Percentiles rank a stretch among this genome's conserved stretches.
Conservation (phyloP, 2,329 filamentous ascomycete species). For the Trichoderma sp. region DNA sequence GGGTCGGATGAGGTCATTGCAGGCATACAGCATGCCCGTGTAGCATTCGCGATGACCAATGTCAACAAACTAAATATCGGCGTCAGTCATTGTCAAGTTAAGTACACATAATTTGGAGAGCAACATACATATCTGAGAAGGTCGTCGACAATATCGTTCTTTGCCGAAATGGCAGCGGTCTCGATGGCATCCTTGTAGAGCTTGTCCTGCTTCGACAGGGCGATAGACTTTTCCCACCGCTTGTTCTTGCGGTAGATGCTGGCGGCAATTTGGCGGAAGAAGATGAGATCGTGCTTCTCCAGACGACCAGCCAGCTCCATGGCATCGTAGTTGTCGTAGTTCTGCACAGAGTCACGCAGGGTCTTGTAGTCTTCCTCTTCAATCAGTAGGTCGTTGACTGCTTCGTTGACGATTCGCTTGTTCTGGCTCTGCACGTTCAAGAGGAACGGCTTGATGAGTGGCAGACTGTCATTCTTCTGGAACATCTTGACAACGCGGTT, state of each 20-base stretch:
- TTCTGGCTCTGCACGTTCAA: conserved; percentile 95
- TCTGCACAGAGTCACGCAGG: conserved; percentile 92
- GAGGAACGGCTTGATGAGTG: conserved; percentile 97
- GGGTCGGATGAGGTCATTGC: conserved; percentile 93
- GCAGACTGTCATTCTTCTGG: conserved; percentile 96
- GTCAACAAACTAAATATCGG: conserved; percentile 76
- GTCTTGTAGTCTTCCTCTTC: conserved; percentile 99
- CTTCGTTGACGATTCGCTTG: conserved; percentile 96
- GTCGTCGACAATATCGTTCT: conserved; percentile 91
- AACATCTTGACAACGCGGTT: conserved; percentile 99
- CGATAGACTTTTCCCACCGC: conserved; percentile 98
- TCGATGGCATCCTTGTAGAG: conserved; percentile 99
- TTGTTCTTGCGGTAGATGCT: conserved; percentile 99
- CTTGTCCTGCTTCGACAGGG: conserved; percentile 97
- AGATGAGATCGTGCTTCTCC: conserved; percentile 96
- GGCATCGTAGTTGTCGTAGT: conserved; percentile 98
- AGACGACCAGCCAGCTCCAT: conserved; percentile 87
- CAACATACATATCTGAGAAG: conserved; percentile 90
- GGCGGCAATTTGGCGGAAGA: conserved; percentile 98
- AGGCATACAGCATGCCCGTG: conserved; percentile 98
- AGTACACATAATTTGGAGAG: neutral
- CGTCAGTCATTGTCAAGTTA: conserved; percentile 32
- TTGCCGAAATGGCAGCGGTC: conserved; percentile 88
- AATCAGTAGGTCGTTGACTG: conserved; percentile 95
- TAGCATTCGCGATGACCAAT: conserved; percentile 99